Evolutionary conservation across 352 stramenopile species (phyloP), one percentile per base, ranked within the genome.

Genomic region (Globisporangium rhizosaccharum): DNA sequence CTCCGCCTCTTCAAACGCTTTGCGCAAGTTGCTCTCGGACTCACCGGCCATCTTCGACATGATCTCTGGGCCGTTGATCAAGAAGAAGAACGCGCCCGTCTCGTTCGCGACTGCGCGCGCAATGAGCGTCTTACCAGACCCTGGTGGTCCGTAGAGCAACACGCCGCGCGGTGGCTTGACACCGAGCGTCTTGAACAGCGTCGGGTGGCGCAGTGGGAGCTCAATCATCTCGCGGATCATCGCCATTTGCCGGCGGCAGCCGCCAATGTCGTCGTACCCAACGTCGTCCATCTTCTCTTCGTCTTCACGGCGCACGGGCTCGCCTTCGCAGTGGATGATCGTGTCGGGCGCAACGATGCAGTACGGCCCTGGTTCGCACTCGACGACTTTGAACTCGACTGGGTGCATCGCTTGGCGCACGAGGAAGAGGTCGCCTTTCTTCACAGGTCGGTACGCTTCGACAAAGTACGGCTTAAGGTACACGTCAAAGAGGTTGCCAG

Each of bases 161-260:
- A 99, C 96, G 61, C 98, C 98, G 57, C 96, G 87, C 45, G 98
- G 98, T n/a, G 97, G 97, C 74, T 99, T 99, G 25, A 99, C 97
- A 54, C 98, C 97, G 12, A 99, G 72, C 30, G 97, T 99, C 82
- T 99, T 99, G 83, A 99, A 99, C 7, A 99, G 82, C 57, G 85
- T 82, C 23, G 97, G 97, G 74, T 99, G 97, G 58, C 97, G 88
- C 53, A 99, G 79, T 28, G 97, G 97, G 57, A 99, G 74, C 76
- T 99, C 97, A 62, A 99, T 99, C 97, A 99, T 99, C 79, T 99
- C 97, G 55, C 97, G 92, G 75, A 99, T 99, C 82, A 99, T 96
- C 6, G 96, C 96, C 96, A 99, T 99, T 69, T 99, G 97, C 55
- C 96, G 97, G 52, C 97, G 87, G 69, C 97, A 99, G 55, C 97